Evolutionary conservation across 148 eudicot species (phyloP).

Genomic region (Polygonum aviculare): DNA sequence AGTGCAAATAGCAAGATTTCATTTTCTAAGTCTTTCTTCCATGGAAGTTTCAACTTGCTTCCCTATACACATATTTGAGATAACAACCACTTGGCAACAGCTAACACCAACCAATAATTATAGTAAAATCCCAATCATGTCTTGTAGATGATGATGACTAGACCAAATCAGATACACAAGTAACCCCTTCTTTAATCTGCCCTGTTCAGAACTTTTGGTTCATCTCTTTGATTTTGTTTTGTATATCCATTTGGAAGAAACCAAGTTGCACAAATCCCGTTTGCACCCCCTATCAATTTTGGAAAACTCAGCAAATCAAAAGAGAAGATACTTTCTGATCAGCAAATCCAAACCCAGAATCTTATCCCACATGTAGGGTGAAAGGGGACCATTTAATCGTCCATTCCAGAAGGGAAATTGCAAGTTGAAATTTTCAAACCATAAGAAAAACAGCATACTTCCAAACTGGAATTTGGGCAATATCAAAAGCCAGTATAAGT

Average conservation of each 20-base stretch:
- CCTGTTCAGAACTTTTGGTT: neutral
- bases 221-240: neutral
- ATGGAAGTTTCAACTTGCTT: conserved; percentile 4
- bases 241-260: neutral
- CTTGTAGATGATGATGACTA: neutral
- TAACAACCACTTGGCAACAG: neutral
- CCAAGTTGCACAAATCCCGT: neutral
- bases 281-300: conserved; percentile 6
- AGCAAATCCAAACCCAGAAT: neutral
- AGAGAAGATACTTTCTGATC: neutral
- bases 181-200: neutral
- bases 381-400: neutral
- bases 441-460: neutral
- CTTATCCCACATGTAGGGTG: neutral
- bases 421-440: neutral
- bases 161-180: conserved; percentile 1
- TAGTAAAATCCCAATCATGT: neutral
- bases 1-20: neutral
- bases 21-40: conserved; percentile 3
- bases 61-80: neutral
- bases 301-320: neutral
- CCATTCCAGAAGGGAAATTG: neutral
- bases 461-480: neutral
- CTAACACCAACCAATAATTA: neutral
- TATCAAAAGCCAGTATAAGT: neutral